Base-by-base conservation (phyloP, 495 filamentous ascomycete genomes). In the Aspergillus steynii region DNA sequence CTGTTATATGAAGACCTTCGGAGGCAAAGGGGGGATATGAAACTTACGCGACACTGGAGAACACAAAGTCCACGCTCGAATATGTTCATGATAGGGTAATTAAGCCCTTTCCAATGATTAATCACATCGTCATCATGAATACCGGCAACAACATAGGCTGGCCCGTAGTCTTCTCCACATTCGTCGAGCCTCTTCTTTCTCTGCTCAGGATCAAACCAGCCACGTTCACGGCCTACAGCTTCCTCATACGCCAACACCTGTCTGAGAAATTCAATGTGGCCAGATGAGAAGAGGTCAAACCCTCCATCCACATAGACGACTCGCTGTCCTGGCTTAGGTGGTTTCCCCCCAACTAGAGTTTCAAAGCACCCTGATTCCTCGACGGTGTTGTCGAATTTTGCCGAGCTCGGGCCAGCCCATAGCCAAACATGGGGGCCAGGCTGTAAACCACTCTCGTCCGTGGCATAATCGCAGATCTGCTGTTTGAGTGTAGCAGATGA, bases 41-140 rank as follows among this genome's bases (percentile, higher is more conserved):
- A 50, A 73, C 88, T 65, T 81, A 95, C 92, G 65, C 86, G 85
- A 72, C 95, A 99, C 66, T 98, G 95, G 34, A 97, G 82, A 47
- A 97, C 95, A 72, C 95, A 98, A 26, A 99, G 86, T 5, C 92
- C 92, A 53, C 95, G 87, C 81, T 99, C 95, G 67, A 93, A 96
- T 46, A 98, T 92, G 76, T 97, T 97, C 95, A 98, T 99, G 71
- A 99, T 97, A 1, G 95, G 95, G 71, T 97, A 98, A 74, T 99
- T 99, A 63, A 97, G 78, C 9, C 96, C 93, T 77, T 98, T 97
- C 90, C 90, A 94, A 65, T 87, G 73, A 74, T 98, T 98, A 70
- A 99, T 95, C 48, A 94, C 92, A 61, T 88, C 83, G 74, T 99
- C 95, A 68, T 96, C 89, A 69, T 99, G 96, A 29, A 99, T 86